Evolutionary conservation across 1,284 basidiomycete species (phyloP).

Genomic region (Irpex sp.): DNA sequence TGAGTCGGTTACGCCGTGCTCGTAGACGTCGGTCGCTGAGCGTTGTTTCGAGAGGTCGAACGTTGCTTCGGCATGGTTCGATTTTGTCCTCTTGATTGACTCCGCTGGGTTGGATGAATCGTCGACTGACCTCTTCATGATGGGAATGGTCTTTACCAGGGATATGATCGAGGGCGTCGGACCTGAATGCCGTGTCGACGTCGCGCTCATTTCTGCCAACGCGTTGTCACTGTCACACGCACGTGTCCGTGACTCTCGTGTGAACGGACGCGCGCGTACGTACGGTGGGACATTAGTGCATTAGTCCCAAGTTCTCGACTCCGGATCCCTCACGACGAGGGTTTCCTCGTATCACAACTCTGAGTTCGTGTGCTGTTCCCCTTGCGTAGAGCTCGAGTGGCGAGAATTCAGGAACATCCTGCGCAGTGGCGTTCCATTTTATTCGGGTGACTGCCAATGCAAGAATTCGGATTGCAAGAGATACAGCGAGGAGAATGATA

Average conservation of each 20-base stretch:
- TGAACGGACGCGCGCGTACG: too few relatives aligned
- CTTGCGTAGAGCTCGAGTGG: too few relatives aligned
- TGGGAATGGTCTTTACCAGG: neutral
- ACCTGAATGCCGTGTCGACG: neutral
- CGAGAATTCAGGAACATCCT: too few relatives aligned
- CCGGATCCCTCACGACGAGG: too few relatives aligned
- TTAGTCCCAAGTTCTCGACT: too few relatives aligned
- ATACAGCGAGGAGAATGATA: too few relatives aligned
- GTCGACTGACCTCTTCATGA: neutral
- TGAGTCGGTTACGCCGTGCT: constrained; percentile 12
- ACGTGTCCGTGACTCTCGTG: neutral
- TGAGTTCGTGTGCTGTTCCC: too few relatives aligned
- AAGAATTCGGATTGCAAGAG: too few relatives aligned
- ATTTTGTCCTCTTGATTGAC: neutral
- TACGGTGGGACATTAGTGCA: too few relatives aligned
- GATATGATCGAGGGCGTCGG: neutral
- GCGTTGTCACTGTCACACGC: neutral
- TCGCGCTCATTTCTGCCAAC: neutral
- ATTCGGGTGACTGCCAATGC: too few relatives aligned
- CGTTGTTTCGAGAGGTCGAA: neutral
- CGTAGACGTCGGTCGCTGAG: constrained; percentile 16
- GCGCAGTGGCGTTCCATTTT: too few relatives aligned
- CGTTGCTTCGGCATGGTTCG: neutral
- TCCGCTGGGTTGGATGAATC: neutral
- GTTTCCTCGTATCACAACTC: too few relatives aligned